phyloP scores from a whole-genome alignment of 2,329 filamentous ascomycete genomes.

The Aspergillus ruber region DNA sequence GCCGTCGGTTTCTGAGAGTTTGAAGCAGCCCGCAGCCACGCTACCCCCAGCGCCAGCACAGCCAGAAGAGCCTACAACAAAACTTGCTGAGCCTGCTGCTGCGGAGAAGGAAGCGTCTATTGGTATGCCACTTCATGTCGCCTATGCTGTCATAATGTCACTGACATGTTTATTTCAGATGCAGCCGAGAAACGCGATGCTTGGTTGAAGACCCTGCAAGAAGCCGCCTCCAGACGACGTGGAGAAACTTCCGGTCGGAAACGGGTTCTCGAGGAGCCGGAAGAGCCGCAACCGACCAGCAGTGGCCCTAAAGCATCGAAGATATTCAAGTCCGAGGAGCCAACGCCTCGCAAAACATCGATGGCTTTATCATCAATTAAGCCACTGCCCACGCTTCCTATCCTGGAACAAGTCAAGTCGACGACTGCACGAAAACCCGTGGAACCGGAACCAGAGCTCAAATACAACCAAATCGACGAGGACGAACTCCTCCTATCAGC shows the following conservation, averaged over 20 bases:
- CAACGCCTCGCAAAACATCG: slow-evolving; percentile 15
- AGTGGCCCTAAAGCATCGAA: slow-evolving; percentile 20
- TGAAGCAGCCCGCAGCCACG: not conserved
- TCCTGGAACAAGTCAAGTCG: slow-evolving; percentile 25
- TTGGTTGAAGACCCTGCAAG: slow-evolving; percentile 16
- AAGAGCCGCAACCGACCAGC: slow-evolving; percentile 8
- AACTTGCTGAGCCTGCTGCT: not conserved
- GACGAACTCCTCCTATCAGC: slow-evolving; percentile 37
- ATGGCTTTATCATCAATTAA: slow-evolving; percentile 26
- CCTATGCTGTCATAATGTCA: not conserved
- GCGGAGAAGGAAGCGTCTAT: not conserved
- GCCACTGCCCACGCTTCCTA: slow-evolving; percentile 27
- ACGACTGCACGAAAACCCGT: slow-evolving; percentile 19
- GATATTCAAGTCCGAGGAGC: slow-evolving; percentile 12
- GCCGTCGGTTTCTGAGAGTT: not conserved
- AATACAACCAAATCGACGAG: slow-evolving; percentile 29
- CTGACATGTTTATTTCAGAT: slow-evolving; percentile 4
- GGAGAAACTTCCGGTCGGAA: slow-evolving; percentile 20
- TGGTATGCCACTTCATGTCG: not conserved
- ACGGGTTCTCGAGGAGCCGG: slow-evolving; percentile 18
- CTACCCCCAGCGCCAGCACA: not conserved
- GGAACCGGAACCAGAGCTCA: slow-evolving; percentile 12
- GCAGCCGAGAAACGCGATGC: slow-evolving; percentile 5
- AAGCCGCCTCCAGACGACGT: slow-evolving; percentile 20
- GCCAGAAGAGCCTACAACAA: not conserved